These are phyloP conservation scores for Theobroma cacao DNA, from an alignment of 345 rosid species.

Conservation along the genomic window DNA sequence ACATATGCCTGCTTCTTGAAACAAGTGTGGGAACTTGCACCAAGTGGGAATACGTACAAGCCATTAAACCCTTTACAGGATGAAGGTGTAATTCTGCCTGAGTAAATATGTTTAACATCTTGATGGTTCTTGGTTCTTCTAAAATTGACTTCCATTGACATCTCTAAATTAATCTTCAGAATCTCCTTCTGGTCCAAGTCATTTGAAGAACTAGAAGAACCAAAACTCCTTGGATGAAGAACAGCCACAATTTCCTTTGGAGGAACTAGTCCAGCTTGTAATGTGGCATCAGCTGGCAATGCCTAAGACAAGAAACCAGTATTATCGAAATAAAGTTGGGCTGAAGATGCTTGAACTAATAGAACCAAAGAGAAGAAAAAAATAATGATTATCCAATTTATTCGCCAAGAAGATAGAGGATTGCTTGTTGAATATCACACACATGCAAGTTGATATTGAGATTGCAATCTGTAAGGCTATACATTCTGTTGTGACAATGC, in stretches of 20 bases:
- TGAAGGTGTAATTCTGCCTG: slow-evolving; percentile 35
- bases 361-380: neutral
- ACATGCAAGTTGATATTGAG: neutral
- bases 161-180: slow-evolving; percentile 35
- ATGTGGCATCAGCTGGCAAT: slow-evolving; percentile 34
- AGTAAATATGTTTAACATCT: slow-evolving; percentile 25
- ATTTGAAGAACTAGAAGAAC: slow-evolving; percentile 30
- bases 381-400: neutral
- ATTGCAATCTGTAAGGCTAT: neutral
- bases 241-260: slow-evolving; percentile 66
- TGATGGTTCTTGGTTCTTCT: slow-evolving; percentile 11
- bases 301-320: slow-evolving; percentile 41
- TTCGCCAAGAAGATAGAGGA: neutral
- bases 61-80: slow-evolving; percentile 45
- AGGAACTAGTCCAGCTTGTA: slow-evolving; percentile 47
- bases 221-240: slow-evolving; percentile 52
- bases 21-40: slow-evolving; percentile 31
- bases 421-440: neutral
- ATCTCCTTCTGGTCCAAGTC: slow-evolving; percentile 56
- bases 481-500: neutral
- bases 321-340: neutral
- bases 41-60: slow-evolving; percentile 52
- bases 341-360: neutral
- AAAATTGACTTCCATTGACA: slow-evolving; percentile 48
- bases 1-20: slow-evolving; percentile 52